Conservation (phyloP, 495 filamentous ascomycete species). For the Podospora comata region DNA sequence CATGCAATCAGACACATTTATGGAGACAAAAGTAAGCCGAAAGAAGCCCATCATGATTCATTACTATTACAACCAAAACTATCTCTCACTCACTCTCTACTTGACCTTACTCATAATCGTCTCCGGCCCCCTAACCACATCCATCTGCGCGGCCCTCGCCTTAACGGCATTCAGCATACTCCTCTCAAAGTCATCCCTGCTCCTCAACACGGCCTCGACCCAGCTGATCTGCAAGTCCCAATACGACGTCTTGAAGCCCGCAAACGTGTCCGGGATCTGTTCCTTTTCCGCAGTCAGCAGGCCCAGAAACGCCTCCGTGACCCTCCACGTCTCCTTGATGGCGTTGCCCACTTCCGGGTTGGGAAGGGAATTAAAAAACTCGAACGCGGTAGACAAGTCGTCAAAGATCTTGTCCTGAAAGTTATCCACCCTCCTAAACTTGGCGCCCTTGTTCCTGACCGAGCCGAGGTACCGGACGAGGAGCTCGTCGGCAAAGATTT, state of each 20-base stretch:
- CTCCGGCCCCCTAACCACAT: conserved; percentile 71
- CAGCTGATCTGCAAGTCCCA: conserved; percentile 94
- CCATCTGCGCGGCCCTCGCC: conserved; percentile 77
- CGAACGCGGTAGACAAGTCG: conserved; percentile 81
- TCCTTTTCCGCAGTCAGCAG: conserved; percentile 76
- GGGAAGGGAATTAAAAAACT: conserved; percentile 60
- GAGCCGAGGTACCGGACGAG: conserved; percentile 80
- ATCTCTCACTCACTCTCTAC: conserved; percentile 60
- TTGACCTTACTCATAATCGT: conserved; percentile 90
- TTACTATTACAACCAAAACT: conserved; percentile 13
- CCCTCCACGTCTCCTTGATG: conserved; percentile 88
- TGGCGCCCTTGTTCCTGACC: conserved; percentile 84
- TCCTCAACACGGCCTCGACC: conserved; percentile 89
- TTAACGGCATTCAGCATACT: conserved; percentile 84
- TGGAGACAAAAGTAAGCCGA: too few relatives aligned
- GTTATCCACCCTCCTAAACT: conserved; percentile 78
- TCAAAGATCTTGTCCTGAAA: conserved; percentile 88
- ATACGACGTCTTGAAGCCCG: conserved; percentile 76
- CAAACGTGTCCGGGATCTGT: conserved; percentile 69
- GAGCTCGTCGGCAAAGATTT: conserved; percentile 87
- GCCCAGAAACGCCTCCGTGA: conserved; percentile 73
- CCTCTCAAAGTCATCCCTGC: conserved; percentile 89
- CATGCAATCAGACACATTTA: too few relatives aligned
- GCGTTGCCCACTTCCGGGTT: conserved; percentile 48
- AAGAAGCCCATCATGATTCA: conserved; percentile 5